Evolutionary conservation across 441 rosid species (phyloP), one percentile per base, ranked within the genome.

Genomic region (Syzygium malaccense): DNA sequence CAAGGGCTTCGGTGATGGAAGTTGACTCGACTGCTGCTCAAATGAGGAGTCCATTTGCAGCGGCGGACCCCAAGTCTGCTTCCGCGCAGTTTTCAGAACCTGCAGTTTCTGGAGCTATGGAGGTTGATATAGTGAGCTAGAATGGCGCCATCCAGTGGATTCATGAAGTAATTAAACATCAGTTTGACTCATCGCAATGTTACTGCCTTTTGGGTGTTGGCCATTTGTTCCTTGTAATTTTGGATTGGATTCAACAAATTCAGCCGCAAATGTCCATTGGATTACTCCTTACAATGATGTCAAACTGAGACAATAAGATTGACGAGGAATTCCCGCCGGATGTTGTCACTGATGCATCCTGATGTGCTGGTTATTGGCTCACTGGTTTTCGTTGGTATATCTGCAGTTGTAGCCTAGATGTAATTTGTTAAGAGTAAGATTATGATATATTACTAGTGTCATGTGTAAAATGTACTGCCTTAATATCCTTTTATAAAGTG

Each of bases 1-100:
- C 98, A 9, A 94, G 96, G 91, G 94, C 97, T 28, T 94, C 98
- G 26, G 92, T 96, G 20, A 95, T 95, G 97, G 99, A 98, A 89
- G 90, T 94, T 60, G 99, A 98, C 85, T 87, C 95, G 1, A 32
- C 86, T 48, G 57, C 92, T 60, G 12, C 93, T 89, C 95, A 93
- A 87, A 87, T 88, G 86, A 93, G 94, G 87, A 94, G 94, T 88
- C 96, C 97, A 14, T 94, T 93, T 89, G 87, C 92, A 15, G 91
- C 18, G 4, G 85, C 91, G 28, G 98, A 95, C 68, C 78, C 95
- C 53, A 96, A 94, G 92, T 86, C 93, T 55, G 83, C 89, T 12
- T 86, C 90, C 2, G 26, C 68, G 7, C 95, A 93, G 87, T 90
- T 88, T 55, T 85, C 90, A 14, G 94, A 92, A 66, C 89, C 88